These are phyloP conservation scores for Pseudoturritis turrita DNA, from an alignment of 345 rosid genomes.

Conservation along the genomic window DNA sequence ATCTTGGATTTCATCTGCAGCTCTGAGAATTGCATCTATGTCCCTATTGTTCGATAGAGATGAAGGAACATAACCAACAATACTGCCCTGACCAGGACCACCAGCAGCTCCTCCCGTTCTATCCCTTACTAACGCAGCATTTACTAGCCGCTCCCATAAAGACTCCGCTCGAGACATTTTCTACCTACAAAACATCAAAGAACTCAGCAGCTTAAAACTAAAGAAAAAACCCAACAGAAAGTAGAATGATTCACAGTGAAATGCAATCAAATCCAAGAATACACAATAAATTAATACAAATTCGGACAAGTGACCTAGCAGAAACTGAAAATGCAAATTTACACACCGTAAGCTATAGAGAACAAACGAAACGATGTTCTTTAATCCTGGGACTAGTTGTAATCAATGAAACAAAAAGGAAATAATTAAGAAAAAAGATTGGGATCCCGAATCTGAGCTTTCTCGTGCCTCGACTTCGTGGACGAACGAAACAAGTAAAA, in stretches of 20 bases:
- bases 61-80: constrained; percentile 81
- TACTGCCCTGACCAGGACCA: constrained; percentile 56
- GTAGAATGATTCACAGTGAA: neutral
- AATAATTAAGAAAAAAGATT: neutral
- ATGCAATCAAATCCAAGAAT: neutral
- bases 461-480: neutral
- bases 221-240: neutral
- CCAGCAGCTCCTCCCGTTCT: constrained; percentile 46
- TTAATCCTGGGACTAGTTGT: neutral
- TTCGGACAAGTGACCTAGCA: constrained; percentile 18
- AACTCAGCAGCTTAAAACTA: neutral
- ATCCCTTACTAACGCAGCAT: constrained; percentile 75
- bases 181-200: constrained; percentile 15
- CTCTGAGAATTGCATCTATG: constrained; percentile 84
- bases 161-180: constrained; percentile 78
- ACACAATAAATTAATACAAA: neutral
- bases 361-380: neutral
- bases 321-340: neutral
- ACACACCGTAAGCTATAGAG: neutral
- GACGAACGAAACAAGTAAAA: constrained; percentile 7
- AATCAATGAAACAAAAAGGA: neutral
- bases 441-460: constrained; percentile 29
- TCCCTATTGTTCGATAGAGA: constrained; percentile 79
- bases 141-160: constrained; percentile 83
- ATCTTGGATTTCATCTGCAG: constrained; percentile 94